Conservation (phyloP, 2,329 filamentous ascomycete species). For the Amesomyces nigricolor region DNA sequence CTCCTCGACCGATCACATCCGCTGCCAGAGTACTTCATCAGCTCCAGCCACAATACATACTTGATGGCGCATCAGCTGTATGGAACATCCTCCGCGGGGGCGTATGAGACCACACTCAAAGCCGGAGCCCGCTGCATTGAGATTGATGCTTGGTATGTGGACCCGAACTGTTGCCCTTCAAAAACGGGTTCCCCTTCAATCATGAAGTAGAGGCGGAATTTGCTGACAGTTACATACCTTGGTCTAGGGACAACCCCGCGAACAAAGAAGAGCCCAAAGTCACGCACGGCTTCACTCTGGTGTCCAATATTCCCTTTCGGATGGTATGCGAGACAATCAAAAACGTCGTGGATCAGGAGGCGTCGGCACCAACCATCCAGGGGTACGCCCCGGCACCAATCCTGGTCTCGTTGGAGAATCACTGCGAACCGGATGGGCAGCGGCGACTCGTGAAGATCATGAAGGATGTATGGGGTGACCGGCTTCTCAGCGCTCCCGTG, state of each 20-base stretch:
- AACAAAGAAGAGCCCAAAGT: slow-evolving; percentile 61
- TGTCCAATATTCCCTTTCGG: slow-evolving; percentile 60
- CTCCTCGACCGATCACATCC: slow-evolving; percentile 37
- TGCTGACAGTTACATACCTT: background rate
- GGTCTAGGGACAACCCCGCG: slow-evolving; percentile 49
- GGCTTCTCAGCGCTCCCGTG: slow-evolving; percentile 53
- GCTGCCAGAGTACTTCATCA: slow-evolving; percentile 65
- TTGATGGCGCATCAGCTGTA: slow-evolving; percentile 64
- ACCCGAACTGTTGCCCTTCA: background rate
- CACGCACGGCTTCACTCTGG: slow-evolving; percentile 64
- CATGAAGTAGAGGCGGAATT: background rate
- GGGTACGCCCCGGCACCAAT: slow-evolving; percentile 49
- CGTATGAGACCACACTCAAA: slow-evolving; percentile 57
- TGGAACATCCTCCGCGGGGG: slow-evolving; percentile 55
- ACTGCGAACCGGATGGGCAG: slow-evolving; percentile 56
- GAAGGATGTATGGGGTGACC: slow-evolving; percentile 55
- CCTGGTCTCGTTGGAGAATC: slow-evolving; percentile 62
- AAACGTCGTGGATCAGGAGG: slow-evolving; percentile 55
- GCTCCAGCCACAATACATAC: slow-evolving; percentile 69
- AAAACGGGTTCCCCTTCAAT: too few species aligned
- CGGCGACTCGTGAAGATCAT: slow-evolving; percentile 58
- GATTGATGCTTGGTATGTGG: slow-evolving; percentile 56
- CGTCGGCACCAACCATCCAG: slow-evolving; percentile 33
- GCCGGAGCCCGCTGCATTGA: slow-evolving; percentile 65
- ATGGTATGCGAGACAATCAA: slow-evolving; percentile 60